Evolutionary conservation across 129 eudicot species (phyloP), one percentile per base, ranked within the genome.

Genomic region (Artemisia tridentata): DNA sequence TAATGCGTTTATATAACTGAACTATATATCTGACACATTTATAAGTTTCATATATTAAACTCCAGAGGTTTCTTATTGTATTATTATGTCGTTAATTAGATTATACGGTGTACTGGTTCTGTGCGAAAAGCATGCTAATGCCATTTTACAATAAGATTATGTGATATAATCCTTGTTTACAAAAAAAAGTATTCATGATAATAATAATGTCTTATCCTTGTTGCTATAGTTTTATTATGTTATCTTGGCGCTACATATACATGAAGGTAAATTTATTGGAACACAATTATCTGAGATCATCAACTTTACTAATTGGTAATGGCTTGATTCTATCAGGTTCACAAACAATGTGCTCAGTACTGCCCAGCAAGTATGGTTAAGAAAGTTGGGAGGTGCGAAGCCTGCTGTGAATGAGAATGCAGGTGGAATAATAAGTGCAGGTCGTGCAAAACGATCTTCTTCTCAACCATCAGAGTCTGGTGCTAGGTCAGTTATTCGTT

Each of bases 331-430:
- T 18, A 73, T 53, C 74, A 93, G 98, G 98, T 93, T 93, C 63
- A 85, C 95, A 71, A 93, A 93, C 81, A 93, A 93, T 61, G 91
- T 93, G 72, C 87, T 93, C 43, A 93, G 97, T 80, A 93, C 98
- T 17, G 98, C 97, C 49, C 98, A 93, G 63, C 98, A 93, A 79
- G 81, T 93, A 80, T 93, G 98, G 98, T 76, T 93, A 67, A 88
- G 96, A 29, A 87, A 87, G 72, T 23, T 87, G 75, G 98, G 98
- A 68, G 98, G 98, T 80, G 98, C 98, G 69, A 87, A 87, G 78
- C 98, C 98, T 69, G 89, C 46, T 59, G 92, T 93, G 57, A 74
- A 75, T 74, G 96, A 84, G 78, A 86, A 89, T 75, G 98, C 91
- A 29, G 72, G 88, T 63, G 96, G 98, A 64, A 93, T 93, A 62